Conservation (phyloP, 2,329 filamentous ascomycete genomes). For the Tolypocladium nubicola region DNA sequence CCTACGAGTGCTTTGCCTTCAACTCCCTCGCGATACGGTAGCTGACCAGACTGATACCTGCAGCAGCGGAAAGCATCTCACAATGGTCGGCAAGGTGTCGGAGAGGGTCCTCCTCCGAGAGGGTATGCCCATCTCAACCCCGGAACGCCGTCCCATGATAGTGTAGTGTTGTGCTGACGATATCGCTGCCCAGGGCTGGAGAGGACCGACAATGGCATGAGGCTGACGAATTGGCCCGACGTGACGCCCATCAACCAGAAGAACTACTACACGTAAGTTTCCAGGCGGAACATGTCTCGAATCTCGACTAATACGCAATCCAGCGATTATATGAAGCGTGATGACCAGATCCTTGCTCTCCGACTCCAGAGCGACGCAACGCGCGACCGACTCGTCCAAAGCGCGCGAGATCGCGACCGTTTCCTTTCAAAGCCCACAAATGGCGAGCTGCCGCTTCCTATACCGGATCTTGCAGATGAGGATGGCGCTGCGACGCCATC, state of each 20-base stretch:
- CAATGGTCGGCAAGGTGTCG: conserved; percentile 55
- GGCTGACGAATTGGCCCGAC: conserved; percentile 86
- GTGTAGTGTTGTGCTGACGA: conserved; percentile 10
- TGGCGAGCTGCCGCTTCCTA: conserved; percentile 50
- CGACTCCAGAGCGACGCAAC: conserved; percentile 82
- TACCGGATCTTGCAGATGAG: conserved; percentile 48
- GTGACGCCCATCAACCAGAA: conserved; percentile 95
- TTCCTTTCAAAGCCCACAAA: conserved; percentile 66
- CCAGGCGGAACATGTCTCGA: not conserved
- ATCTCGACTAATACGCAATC: not conserved
- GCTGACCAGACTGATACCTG: not conserved
- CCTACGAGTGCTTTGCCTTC: not conserved
- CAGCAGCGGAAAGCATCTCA: conserved; percentile 6
- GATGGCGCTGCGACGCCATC: conserved; percentile 43
- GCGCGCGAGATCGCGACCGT: conserved; percentile 78
- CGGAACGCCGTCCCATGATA: too few relatives aligned
- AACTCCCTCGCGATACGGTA: not conserved
- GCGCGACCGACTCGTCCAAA: conserved; percentile 73
- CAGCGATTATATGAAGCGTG: conserved; percentile 95
- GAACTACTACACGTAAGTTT: conserved; percentile 89
- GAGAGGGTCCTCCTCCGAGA: conserved; percentile 53
- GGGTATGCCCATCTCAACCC: conserved; percentile 29
- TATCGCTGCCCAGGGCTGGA: conserved; percentile 58
- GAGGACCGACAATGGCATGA: conserved; percentile 97
- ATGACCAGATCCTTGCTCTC: conserved; percentile 87